These are phyloP conservation scores for Fraxinus baroniana DNA, from an alignment of 305 asterid genomes.

Conservation along the genomic window DNA sequence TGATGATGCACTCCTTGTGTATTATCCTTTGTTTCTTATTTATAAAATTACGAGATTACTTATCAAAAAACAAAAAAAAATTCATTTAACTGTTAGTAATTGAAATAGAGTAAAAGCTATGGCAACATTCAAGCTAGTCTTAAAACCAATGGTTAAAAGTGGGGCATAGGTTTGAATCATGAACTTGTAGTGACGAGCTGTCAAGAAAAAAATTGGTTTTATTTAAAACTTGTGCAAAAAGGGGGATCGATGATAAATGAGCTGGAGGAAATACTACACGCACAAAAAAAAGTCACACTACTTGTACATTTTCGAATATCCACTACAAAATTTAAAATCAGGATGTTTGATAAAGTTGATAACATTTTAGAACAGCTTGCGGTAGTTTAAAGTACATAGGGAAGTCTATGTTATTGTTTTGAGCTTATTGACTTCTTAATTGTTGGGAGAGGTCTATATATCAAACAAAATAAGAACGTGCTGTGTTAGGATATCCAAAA, in stretches of 20 bases:
- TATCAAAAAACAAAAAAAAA: no score
- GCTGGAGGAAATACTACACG: background rate
- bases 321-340: background rate
- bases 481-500: background rate
- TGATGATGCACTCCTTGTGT: no score
- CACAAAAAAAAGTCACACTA: background rate
- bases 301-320: slow-evolving; percentile 14
- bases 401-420: background rate
- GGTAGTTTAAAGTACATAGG: background rate
- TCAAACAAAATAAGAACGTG: background rate
- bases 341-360: slow-evolving; percentile 12
- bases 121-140: background rate
- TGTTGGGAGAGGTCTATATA: background rate
- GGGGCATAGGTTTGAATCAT: background rate
- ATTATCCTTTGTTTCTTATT: no score
- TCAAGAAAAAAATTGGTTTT: background rate
- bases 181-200: background rate
- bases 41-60: no score
- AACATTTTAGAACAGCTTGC: slow-evolving; percentile 7
- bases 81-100: background rate
- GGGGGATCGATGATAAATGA: background rate
- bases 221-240: background rate
- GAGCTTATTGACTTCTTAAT: background rate
- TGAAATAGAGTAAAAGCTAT: background rate
- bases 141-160: background rate